Base-by-base conservation (phyloP, 257 asterid species). In the Ocimum tenuiflorum region DNA sequence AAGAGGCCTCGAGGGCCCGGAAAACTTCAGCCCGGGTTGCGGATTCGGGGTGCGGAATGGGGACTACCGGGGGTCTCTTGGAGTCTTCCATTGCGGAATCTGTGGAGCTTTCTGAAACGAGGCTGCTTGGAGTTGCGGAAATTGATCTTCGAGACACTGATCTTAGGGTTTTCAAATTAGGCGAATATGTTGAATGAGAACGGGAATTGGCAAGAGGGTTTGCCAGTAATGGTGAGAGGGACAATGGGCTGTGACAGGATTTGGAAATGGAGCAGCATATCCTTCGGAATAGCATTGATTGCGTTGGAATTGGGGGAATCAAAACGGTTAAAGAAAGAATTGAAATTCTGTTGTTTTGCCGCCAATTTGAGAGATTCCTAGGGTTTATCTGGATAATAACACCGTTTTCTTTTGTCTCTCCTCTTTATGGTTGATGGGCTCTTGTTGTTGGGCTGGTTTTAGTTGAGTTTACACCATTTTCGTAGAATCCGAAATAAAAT, bases 1-100 rank as follows among this genome's bases (percentile, higher is more conserved):
- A 38, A 1, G 97, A 82, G 64, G 94, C 89, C 82, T 87, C 97
- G 23, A 92, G 79, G 14, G 96, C 94, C 47, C 91, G 81, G 57
- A 77, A 89, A 2, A 88, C 79, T 56, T 92, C 99, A 14, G 80
- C 63, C 72, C 75, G 78, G 39, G 81, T 80, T 1, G 86, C 81
- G 1, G 69, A 24, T 3, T 76, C 86, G 2, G 86, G 88, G 20
- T 82, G 72, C 20, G 98, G 95, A 18, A 83, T 86, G 39, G 78
- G 82, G 48, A 78, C 88, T 19, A 67, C 71, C 1, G 75, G 68
- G 4, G 88, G 79, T 41, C 80, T 73, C 65, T 79, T 76, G 27
- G 87, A 75, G 22, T 83, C 86, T 10, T 78, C 82, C 97, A 83
- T 85, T 0, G 69, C 54, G 14, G 83, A 45, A 56, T 60, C 66